A percentile compares a stretch with the other conserved stretches of the same genome.
phyloP scores from a whole-genome alignment of 73 alveolate genomes.

The Tetrahymena thermophila region DNA sequence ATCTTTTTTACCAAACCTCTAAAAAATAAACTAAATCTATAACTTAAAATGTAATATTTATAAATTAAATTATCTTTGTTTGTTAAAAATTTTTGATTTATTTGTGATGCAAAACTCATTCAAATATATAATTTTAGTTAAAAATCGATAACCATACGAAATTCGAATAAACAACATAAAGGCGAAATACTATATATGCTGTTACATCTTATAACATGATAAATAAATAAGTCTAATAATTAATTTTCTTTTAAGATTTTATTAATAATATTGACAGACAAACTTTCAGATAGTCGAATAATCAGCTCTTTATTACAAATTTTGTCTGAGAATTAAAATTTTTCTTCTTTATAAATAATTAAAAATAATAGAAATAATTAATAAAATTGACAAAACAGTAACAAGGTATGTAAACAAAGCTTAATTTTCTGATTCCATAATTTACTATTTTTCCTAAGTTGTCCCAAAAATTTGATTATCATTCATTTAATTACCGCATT shows the following conservation, averaged over 20 bases:
- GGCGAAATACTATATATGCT: too few relatives aligned
- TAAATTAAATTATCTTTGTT: not conserved
- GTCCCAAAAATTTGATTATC: not conserved
- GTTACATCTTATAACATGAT: too few relatives aligned
- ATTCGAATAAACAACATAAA: not conserved
- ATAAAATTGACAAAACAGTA: not conserved
- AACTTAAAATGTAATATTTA: not conserved
- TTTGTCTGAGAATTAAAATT: not conserved
- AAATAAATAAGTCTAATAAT: too few relatives aligned
- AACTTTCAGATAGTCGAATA: not conserved
- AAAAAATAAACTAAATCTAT: not conserved
- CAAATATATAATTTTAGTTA: not conserved
- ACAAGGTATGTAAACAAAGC: not conserved
- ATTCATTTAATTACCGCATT: not conserved
- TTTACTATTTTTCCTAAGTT: not conserved
- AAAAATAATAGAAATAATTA: not conserved
- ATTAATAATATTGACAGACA: too few relatives aligned
- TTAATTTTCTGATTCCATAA: not conserved
- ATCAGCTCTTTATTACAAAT: not conserved
- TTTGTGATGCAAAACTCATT: not conserved
- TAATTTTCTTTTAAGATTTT: too few relatives aligned
- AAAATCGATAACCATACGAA: not conserved
- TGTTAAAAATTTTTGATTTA: not conserved
- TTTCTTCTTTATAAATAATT: not conserved
- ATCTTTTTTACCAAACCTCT: too few relatives aligned